phyloP scores from a whole-genome alignment of 257 asterid species.

The Primulina tabacum region DNA sequence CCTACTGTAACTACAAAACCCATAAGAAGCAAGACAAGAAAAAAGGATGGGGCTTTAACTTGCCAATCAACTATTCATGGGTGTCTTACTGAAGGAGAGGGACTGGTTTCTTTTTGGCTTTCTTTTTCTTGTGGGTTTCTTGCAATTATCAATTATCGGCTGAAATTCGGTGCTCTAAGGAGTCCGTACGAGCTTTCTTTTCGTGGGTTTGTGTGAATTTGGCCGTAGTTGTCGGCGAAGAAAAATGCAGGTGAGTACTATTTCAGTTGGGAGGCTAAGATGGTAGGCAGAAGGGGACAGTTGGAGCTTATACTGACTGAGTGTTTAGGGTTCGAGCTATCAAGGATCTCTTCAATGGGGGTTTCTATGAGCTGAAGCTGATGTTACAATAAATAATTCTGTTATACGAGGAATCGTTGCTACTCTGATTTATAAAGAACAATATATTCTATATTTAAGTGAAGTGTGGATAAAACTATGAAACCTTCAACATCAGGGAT shows the following conservation, averaged over 20 bases:
- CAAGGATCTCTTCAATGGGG: constrained; percentile 24
- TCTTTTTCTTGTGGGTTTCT: constrained; percentile 18
- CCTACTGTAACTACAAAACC: constrained; percentile 28
- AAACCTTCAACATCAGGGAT: constrained; percentile 65
- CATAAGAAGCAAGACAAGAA: constrained; percentile 19
- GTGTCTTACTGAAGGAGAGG: constrained; percentile 15
- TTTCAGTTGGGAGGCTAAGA: constrained; percentile 24
- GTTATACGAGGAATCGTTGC: constrained; percentile 12
- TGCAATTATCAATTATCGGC: constrained; percentile 10
- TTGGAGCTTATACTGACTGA: constrained; percentile 24
- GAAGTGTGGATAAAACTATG: constrained; percentile 34
- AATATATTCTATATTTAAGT: constrained; percentile 20
- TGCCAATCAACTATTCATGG: constrained; percentile 10
- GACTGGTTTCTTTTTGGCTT: constrained; percentile 26
- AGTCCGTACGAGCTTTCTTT: constrained; percentile 3
- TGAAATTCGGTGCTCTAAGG: constrained; percentile 12
- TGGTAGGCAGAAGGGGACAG: constrained; percentile 8
- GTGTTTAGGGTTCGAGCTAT: constrained; percentile 30
- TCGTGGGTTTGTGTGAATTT: constrained; percentile 24
- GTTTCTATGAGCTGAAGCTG: constrained; percentile 33
- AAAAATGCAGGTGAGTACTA: constrained; percentile 26
- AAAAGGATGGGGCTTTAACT: constrained; percentile 8
- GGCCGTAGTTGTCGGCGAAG: constrained; percentile 22
- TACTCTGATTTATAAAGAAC: constrained; percentile 18
- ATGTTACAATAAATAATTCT: constrained; percentile 9